Conservation (phyloP, 2,329 filamentous ascomycete species). For the Ophioceras dolichostomum region DNA sequence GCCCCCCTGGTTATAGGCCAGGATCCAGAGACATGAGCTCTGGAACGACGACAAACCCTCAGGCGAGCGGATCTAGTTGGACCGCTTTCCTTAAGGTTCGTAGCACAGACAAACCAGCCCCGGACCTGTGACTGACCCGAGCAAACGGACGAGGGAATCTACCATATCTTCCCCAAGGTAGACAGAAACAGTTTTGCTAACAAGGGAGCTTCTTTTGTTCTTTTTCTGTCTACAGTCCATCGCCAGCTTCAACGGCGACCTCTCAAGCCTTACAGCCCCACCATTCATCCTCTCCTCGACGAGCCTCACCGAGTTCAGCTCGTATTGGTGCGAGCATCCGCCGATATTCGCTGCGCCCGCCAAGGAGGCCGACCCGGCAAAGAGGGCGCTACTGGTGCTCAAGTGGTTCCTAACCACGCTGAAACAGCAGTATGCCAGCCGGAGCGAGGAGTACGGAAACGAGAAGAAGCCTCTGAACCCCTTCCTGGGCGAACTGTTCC, state of each 20-base stretch:
- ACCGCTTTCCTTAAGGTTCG: conserved; percentile 40
- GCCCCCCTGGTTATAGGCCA: conserved; percentile 1
- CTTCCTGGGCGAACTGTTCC: conserved; percentile 87
- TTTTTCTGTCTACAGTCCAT: conserved; percentile 46
- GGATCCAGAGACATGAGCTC: background rate
- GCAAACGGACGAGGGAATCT: conserved; percentile 4
- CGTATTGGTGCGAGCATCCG: conserved; percentile 75
- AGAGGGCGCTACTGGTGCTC: conserved; percentile 75
- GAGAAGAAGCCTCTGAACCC: conserved; percentile 98
- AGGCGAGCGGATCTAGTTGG: conserved; percentile 32
- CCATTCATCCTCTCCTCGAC: conserved; percentile 73
- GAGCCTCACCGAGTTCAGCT: conserved; percentile 68
- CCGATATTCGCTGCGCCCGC: conserved; percentile 71
- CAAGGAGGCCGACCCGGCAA: conserved; percentile 64
- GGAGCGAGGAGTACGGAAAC: conserved; percentile 69
- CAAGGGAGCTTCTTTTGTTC: too few species aligned
- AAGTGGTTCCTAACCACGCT: conserved; percentile 94
- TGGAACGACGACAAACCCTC: conserved; percentile 15
- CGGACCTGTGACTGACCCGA: too few species aligned
- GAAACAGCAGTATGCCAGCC: conserved; percentile 68
- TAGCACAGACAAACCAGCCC: too few species aligned
- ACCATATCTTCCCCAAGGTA: background rate
- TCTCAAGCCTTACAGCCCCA: conserved; percentile 68
- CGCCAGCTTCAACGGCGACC: conserved; percentile 70
- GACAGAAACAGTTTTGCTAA: background rate